A percentile compares a stretch with the other conserved stretches of the same genome.
Evolutionary conservation across 108 stramenopile genomes (phyloP).

Genomic region (Fragilaria crotonensis): DNA sequence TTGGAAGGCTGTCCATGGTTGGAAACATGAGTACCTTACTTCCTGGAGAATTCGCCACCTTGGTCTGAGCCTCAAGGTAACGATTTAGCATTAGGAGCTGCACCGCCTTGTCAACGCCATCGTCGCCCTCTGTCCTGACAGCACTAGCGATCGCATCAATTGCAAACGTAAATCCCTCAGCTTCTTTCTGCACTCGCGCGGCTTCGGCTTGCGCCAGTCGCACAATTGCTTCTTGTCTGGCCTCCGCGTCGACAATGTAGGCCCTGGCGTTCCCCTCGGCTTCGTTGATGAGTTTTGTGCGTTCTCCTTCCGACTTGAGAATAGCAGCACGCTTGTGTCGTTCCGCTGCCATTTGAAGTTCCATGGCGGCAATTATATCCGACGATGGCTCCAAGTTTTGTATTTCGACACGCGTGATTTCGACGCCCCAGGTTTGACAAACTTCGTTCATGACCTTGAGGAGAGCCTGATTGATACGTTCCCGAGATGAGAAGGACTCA

Average conservation of each 20-base stretch:
- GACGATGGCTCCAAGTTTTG: constrained; percentile 24
- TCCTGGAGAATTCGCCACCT: constrained; percentile 10
- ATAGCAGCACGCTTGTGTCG: constrained; percentile 28
- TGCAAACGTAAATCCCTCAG: constrained; percentile 7
- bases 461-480: constrained; percentile 20
- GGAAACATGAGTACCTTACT: constrained; percentile 27
- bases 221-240: constrained; percentile 4
- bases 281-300: constrained; percentile 17
- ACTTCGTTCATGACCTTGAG: constrained; percentile 18
- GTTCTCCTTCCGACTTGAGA: constrained; percentile 22
- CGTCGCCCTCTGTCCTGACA: background rate
- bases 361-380: constrained; percentile 29
- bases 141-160: constrained; percentile 6
- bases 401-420: constrained; percentile 26
- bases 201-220: constrained; percentile 21
- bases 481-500: constrained; percentile 24
- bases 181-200: constrained; percentile 20
- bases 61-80: constrained; percentile 23
- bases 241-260: constrained; percentile 13
- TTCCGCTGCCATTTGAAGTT: constrained; percentile 34
- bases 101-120: constrained; percentile 10
- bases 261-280: constrained; percentile 24
- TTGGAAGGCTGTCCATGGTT: constrained; percentile 13
- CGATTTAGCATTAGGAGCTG: constrained; percentile 14
- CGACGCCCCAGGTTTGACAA: constrained; percentile 17